Evolutionary conservation across 148 eudicot species (phyloP).

Genomic region (Arctostaphylos glauca): DNA sequence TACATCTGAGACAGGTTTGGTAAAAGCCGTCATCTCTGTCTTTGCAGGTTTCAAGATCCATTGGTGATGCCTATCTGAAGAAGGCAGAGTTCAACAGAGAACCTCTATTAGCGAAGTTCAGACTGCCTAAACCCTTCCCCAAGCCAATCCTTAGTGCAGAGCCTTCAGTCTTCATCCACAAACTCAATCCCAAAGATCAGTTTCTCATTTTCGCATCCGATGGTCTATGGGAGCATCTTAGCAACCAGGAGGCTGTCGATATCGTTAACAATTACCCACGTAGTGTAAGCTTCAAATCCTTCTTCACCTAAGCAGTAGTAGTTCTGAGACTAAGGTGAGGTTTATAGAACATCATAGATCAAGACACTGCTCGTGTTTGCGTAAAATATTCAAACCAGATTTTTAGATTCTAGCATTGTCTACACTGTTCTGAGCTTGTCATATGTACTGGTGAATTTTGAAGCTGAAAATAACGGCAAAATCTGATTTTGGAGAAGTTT

Average conservation of each 20-base stretch:
- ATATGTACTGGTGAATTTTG: not conserved
- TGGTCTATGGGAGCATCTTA: constrained; percentile 92
- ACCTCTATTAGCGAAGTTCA: constrained; percentile 63
- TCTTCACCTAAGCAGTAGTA: not conserved
- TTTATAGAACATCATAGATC: not conserved
- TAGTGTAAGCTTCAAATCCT: constrained; percentile 43
- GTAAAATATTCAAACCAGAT: not conserved
- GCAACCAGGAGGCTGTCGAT: constrained; percentile 76
- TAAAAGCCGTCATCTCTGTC: not conserved
- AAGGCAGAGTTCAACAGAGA: constrained; percentile 69
- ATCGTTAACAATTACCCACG: constrained; percentile 54
- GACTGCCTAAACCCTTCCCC: constrained; percentile 47
- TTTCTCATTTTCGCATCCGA: constrained; percentile 85
- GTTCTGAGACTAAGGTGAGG: not conserved
- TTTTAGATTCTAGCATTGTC: not conserved
- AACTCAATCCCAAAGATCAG: constrained; percentile 58
- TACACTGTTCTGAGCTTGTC: too few species aligned
- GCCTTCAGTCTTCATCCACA: constrained; percentile 58
- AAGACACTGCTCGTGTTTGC: not conserved
- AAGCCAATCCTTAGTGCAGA: constrained; percentile 68
- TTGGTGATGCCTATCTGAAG: constrained; percentile 89
- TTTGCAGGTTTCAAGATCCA: constrained; percentile 71
- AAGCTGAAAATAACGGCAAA: not conserved
- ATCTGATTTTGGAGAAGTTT: not conserved
- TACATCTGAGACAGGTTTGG: not conserved